Conservation (phyloP, 257 asterid genomes). For the Datura wrightii region DNA sequence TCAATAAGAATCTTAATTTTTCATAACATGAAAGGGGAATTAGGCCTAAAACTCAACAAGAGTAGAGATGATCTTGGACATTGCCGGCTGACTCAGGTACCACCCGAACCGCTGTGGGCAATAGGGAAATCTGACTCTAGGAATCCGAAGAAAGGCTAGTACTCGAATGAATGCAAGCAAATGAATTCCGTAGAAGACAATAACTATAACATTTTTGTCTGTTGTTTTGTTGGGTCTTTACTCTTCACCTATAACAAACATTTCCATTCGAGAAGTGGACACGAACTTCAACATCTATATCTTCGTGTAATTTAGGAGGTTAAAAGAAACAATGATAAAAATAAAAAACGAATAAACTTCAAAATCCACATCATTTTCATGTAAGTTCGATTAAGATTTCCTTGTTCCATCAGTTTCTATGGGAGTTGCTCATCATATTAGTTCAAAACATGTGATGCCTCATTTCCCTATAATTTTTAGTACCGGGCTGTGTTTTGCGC, state of each 20-base stretch:
- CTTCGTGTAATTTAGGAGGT: neutral
- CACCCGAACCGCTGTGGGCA: neutral
- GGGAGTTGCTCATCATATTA: no score
- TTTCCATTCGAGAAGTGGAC: neutral
- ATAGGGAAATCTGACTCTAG: neutral
- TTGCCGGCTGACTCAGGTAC: neutral
- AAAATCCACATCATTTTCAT: neutral
- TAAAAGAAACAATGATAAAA: neutral
- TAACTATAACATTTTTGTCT: neutral
- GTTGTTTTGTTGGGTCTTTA: neutral
- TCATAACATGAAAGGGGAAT: neutral
- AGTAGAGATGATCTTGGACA: neutral
- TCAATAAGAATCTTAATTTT: neutral
- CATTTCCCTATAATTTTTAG: neutral
- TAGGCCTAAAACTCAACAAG: neutral
- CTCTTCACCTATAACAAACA: neutral
- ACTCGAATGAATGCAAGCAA: no score
- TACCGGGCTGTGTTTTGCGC: neutral
- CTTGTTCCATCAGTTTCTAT: neutral
- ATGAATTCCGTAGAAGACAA: neutral
- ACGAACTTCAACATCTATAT: neutral
- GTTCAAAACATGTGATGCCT: no score
- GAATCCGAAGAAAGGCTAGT: neutral
- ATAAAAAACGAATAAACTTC: no score
- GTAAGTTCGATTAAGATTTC: neutral